phyloP scores from a whole-genome alignment of 108 stramenopile genomes.

The Cyclotella choctawhatcheeana region DNA sequence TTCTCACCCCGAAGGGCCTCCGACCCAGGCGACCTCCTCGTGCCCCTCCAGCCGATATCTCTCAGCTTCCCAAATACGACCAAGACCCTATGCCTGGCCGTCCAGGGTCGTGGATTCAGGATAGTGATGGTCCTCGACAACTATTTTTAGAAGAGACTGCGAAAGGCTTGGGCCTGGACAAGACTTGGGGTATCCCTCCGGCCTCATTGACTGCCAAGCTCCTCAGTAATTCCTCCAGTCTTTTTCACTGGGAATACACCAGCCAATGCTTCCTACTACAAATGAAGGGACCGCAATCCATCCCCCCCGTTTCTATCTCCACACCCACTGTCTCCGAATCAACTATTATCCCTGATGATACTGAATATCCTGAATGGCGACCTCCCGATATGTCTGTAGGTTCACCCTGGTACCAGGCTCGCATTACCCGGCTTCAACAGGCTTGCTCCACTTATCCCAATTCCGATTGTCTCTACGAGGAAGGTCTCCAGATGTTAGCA shows the following conservation, averaged over 20 bases:
- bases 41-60: background rate
- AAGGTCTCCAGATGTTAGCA: background rate
- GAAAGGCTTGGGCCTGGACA: background rate
- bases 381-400: slow-evolving; percentile 1
- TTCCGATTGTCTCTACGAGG: background rate
- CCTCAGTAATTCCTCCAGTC: background rate
- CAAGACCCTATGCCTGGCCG: background rate
- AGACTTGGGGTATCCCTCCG: background rate
- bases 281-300: background rate
- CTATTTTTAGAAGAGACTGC: background rate
- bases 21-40: background rate
- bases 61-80: background rate
- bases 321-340: background rate
- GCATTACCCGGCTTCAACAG: background rate
- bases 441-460: background rate
- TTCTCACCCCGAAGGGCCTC: background rate
- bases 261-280: background rate
- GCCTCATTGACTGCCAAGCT: background rate
- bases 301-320: background rate
- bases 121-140: background rate
- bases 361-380: background rate
- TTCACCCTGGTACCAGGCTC: background rate
- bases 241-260: slow-evolving; percentile 3
- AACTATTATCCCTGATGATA: background rate
- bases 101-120: background rate